phyloP scores from a whole-genome alignment of 768 basidiomycete species.

The Xanthoconium purpureum region DNA sequence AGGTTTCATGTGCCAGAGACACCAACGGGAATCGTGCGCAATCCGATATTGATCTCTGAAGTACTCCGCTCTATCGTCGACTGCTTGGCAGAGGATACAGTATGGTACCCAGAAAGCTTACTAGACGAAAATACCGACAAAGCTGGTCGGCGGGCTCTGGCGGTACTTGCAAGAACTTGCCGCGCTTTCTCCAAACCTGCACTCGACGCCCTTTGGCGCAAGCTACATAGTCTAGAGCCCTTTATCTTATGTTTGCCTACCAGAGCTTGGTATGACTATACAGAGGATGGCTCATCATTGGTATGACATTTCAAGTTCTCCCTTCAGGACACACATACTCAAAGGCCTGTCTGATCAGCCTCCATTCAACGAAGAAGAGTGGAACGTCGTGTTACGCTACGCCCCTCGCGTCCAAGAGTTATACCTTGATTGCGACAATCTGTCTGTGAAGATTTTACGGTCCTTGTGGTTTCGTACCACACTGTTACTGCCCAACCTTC shows the following conservation, averaged over 20 bases:
- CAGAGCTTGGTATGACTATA: not conserved
- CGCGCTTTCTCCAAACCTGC: slow-evolving; percentile 13
- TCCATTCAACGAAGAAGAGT: slow-evolving; percentile 1
- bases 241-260: slow-evolving; percentile 4
- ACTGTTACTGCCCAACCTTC: slow-evolving; percentile 11
- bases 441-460: not conserved
- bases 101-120: not conserved
- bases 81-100: not conserved
- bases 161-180: not conserved
- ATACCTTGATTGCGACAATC: not conserved
- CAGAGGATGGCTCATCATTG: not conserved
- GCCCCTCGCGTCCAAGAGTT: slow-evolving; percentile 10
- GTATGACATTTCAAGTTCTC: not conserved
- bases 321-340: too few species aligned
- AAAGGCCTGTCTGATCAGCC: not conserved
- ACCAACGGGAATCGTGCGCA: not conserved
- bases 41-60: not conserved
- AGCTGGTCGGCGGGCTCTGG: not conserved
- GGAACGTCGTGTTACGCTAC: slow-evolving; percentile 2
- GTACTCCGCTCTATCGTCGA: not conserved
- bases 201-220: slow-evolving; percentile 15
- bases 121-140: too few species aligned
- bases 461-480: not conserved
- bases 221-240: slow-evolving; percentile 3
- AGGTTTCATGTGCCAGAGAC: too few species aligned